These are phyloP conservation scores for Exophiala alcalophila DNA, from an alignment of 2,329 filamentous ascomycete genomes.

Conservation along the genomic window DNA sequence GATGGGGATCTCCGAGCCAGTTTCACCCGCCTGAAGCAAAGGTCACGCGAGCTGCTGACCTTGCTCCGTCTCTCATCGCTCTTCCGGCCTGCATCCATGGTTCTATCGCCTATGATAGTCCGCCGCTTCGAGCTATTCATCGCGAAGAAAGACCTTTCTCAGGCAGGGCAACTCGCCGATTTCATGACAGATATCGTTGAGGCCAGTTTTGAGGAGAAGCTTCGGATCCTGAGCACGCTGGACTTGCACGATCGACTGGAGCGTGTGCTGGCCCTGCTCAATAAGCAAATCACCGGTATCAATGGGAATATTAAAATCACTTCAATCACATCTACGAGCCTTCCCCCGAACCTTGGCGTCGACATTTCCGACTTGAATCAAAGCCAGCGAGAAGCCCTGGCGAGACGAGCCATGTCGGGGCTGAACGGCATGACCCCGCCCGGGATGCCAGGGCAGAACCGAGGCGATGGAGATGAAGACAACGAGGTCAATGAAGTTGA, in stretches of 20 bases:
- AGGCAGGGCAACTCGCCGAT: constrained; percentile 84
- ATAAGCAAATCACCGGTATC: constrained; percentile 75
- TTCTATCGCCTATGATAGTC: constrained; percentile 78
- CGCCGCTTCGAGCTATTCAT: constrained; percentile 86
- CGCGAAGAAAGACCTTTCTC: constrained; percentile 71
- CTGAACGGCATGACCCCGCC: constrained; percentile 43
- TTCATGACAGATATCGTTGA: constrained; percentile 96
- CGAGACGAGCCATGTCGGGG: constrained; percentile 44
- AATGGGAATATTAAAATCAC: constrained; percentile 87
- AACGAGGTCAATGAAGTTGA: constrained; percentile 87
- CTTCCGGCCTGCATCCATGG: constrained; percentile 66
- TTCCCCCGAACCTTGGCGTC: constrained; percentile 59
- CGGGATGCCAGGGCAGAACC: constrained; percentile 45
- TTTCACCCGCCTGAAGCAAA: constrained; percentile 76
- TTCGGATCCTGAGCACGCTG: constrained; percentile 77
- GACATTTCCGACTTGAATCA: constrained; percentile 53
- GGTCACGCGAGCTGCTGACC: constrained; percentile 81
- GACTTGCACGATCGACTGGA: constrained; percentile 75
- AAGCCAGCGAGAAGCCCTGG: constrained; percentile 44
- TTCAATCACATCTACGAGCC: constrained; percentile 65
- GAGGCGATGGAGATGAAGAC: constrained; percentile 60
- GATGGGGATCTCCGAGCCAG: constrained; percentile 65
- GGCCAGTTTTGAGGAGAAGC: constrained; percentile 83
- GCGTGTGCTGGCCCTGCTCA: constrained; percentile 78
- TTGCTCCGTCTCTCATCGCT: constrained; percentile 80